Evolutionary conservation across 352 stramenopile species (phyloP).

Genomic region (Globisporangium cystogenes): DNA sequence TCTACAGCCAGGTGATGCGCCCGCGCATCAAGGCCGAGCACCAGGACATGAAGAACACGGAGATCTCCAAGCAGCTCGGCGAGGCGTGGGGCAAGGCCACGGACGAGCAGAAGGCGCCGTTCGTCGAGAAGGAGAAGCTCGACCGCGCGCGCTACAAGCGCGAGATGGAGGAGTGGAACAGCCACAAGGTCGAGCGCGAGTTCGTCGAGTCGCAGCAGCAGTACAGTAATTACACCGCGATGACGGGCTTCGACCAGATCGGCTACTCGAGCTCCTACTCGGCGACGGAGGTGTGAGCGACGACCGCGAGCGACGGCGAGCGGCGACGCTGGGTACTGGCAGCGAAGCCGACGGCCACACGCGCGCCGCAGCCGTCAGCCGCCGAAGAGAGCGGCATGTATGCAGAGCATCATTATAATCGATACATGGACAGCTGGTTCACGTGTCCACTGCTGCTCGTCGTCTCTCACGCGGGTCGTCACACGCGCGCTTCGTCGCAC

Average conservation of each 20-base stretch:
- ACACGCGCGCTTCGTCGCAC: no score
- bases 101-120: constrained; percentile 87
- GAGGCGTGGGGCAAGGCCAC: constrained; percentile 91
- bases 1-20: constrained; percentile 91
- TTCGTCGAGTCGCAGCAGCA: constrained; percentile 82
- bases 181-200: constrained; percentile 73
- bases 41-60: constrained; percentile 94
- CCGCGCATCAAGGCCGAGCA: constrained; percentile 88
- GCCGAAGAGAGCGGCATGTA: no score
- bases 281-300: constrained; percentile 49
- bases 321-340: no score
- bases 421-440: constrained; percentile 8
- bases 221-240: constrained; percentile 72
- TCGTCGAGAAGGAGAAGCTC: constrained; percentile 89
- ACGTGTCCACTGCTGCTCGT: neutral
- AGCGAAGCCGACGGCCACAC: no score
- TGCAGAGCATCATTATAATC: constrained; percentile 9
- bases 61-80: constrained; percentile 93
- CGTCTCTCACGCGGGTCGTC: no score
- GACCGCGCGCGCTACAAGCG: constrained; percentile 92
- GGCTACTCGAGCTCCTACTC: constrained; percentile 71
- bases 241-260: constrained; percentile 81
- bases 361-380: no score
- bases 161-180: constrained; percentile 92
- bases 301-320: no score